A percentile compares a stretch with the other conserved stretches of the same genome.
phyloP scores from a whole-genome alignment of 129 eudicot species.

The Centrapalus pauciflorus region DNA sequence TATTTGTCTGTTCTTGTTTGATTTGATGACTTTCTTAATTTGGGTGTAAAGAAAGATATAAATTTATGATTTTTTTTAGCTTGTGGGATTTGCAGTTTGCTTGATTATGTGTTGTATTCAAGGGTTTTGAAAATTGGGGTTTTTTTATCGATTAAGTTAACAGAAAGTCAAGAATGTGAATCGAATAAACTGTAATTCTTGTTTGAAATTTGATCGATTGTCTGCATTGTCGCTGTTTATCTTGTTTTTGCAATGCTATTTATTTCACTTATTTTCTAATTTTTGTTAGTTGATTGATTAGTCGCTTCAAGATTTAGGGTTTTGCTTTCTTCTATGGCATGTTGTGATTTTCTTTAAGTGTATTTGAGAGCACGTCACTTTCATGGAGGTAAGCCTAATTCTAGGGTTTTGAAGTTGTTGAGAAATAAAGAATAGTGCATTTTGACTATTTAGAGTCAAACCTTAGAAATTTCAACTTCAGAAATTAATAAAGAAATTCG shows the following conservation, averaged over 20 bases:
- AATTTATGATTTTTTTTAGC: conserved; percentile 7
- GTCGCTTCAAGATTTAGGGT: conserved; percentile 16
- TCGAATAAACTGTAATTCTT: conserved; percentile 13
- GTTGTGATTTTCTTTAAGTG: conserved; percentile 1
- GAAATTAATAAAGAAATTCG: not conserved
- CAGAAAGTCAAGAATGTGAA: conserved; percentile 11
- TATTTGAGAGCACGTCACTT: conserved; percentile 13
- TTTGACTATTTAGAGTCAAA: conserved; percentile 7
- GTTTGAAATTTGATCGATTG: conserved; percentile 3
- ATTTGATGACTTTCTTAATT: conserved; percentile 20
- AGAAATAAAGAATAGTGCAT: not conserved
- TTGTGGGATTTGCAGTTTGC: conserved; percentile 14
- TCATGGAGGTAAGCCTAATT: conserved; percentile 15
- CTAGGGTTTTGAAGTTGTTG: conserved; percentile 34
- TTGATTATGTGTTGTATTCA: conserved; percentile 11
- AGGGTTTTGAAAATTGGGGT: conserved; percentile 28
- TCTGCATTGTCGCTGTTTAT: conserved; percentile 5
- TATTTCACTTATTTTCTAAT: not conserved
- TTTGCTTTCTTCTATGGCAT: not conserved
- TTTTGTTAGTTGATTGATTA: not conserved
- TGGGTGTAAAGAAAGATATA: conserved; percentile 19
- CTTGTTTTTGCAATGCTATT: conserved; percentile 10
- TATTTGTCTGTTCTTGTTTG: conserved; percentile 22
- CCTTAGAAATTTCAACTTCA: conserved; percentile 11
- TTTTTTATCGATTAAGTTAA: not conserved